Percentiles rank a stretch among this genome's conserved stretches.
Conservation (phyloP, 2,329 filamentous ascomycete species). For the Pseudogymnoascus sp. region DNA sequence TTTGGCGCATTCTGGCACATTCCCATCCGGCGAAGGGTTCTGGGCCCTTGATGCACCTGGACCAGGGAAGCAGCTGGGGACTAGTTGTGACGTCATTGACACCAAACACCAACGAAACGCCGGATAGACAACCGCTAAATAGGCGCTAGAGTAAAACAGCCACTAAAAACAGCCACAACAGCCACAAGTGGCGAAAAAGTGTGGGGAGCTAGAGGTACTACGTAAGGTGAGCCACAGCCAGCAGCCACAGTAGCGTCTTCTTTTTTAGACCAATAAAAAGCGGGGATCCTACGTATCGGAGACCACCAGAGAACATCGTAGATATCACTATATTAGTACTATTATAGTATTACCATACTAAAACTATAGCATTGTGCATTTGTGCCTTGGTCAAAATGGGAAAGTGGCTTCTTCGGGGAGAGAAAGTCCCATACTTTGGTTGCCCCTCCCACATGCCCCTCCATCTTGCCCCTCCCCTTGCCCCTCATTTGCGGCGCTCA, state of each 20-base stretch:
- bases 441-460: neutral
- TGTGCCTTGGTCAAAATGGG: neutral
- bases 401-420: neutral
- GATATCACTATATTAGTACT: neutral
- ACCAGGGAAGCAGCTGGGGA: neutral
- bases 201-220: neutral
- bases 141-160: neutral
- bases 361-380: neutral
- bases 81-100: neutral
- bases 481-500: neutral
- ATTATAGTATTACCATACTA: too few relatives aligned
- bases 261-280: neutral
- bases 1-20: neutral
- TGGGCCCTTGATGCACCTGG: neutral
- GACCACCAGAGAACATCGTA: neutral
- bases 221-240: neutral
- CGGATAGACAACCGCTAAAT: neutral
- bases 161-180: neutral
- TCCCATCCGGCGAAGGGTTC: neutral
- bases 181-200: neutral
- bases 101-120: neutral
- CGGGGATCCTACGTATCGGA: neutral
- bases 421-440: neutral
- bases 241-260: neutral
- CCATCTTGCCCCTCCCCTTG: neutral